A percentile compares a stretch with the other conserved stretches of the same genome.
Conservation (phyloP, 139 green algal genomes). For the Chlorella sorokiniana region DNA sequence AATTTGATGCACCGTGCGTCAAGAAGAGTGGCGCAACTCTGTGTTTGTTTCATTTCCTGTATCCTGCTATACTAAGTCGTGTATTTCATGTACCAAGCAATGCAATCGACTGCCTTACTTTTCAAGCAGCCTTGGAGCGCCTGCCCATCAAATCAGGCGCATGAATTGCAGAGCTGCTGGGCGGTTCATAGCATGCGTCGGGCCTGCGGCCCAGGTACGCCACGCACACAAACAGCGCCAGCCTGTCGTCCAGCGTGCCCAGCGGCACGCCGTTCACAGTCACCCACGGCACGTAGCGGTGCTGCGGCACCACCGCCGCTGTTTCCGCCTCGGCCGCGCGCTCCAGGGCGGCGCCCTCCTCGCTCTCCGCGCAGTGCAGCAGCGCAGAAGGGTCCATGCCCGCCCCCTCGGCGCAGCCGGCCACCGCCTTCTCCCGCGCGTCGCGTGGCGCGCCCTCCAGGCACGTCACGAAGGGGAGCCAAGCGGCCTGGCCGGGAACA, state of each 20-base stretch:
- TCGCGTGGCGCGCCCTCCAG: conserved; percentile 3
- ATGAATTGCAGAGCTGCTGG: not conserved
- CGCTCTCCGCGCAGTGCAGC: conserved; percentile 27
- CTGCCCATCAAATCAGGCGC: too few relatives aligned
- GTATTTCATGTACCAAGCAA: too few relatives aligned
- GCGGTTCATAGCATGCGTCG: conserved; percentile 4
- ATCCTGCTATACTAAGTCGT: too few relatives aligned
- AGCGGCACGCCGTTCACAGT: conserved; percentile 46
- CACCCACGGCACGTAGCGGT: conserved; percentile 47
- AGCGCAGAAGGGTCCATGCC: conserved; percentile 27
- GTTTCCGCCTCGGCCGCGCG: conserved; percentile 30
- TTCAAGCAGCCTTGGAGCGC: too few relatives aligned
- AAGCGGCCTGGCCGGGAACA: conserved; percentile 13
- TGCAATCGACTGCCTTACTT: too few relatives aligned
- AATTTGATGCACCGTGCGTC: too few relatives aligned
- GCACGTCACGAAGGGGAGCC: conserved; percentile 40
- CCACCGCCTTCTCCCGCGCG: conserved; percentile 2
- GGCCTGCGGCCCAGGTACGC: conserved; percentile 33
- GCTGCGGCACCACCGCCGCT: conserved; percentile 29
- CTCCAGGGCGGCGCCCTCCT: conserved; percentile 34
- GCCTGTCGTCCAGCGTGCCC: conserved; percentile 14
- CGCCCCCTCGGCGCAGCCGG: conserved; percentile 26
- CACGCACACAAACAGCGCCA: conserved; percentile 43
- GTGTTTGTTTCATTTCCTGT: too few relatives aligned
- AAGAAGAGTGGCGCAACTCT: too few relatives aligned